A percentile compares a stretch with the other conserved stretches of the same genome.
Conservation (phyloP, 1,139 yeast species). For the Nakaseomyces sp. region DNA sequence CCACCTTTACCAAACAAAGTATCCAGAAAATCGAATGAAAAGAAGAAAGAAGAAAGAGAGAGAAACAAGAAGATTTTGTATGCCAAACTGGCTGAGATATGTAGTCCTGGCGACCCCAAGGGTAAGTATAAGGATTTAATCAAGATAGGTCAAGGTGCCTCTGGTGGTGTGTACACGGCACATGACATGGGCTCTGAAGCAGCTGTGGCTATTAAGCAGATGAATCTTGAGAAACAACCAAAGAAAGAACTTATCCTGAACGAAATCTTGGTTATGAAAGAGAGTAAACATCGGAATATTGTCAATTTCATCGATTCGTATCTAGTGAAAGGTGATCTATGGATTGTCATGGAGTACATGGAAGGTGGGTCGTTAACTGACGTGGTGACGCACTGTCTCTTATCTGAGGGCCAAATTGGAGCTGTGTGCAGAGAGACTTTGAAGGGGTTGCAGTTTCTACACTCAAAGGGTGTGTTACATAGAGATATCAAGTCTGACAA, state of each 20-base stretch:
- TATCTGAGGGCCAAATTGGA: slow-evolving; percentile 97
- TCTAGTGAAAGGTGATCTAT: slow-evolving; percentile 61
- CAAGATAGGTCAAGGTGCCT: slow-evolving; percentile 96
- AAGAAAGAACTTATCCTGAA: slow-evolving; percentile 90
- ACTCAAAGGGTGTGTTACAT: slow-evolving; percentile 89
- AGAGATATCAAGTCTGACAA: slow-evolving; percentile 95
- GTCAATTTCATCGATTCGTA: slow-evolving; percentile 88
- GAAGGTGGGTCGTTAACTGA: slow-evolving; percentile 96
- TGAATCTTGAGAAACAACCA: slow-evolving; percentile 89
- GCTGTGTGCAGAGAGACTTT: slow-evolving; percentile 91
- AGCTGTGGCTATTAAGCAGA: slow-evolving; percentile 89
- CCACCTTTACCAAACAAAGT: background rate
- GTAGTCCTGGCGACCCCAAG: slow-evolving; percentile 85
- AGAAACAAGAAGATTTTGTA: slow-evolving; percentile 61
- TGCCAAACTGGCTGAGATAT: slow-evolving; percentile 62
- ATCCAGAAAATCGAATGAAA: slow-evolving; percentile 12
- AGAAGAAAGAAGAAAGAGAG: slow-evolving; percentile 62
- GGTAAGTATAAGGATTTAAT: slow-evolving; percentile 55
- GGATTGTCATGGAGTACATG: slow-evolving; percentile 99
- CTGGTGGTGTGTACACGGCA: slow-evolving; percentile 95
- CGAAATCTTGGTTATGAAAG: slow-evolving; percentile 91
- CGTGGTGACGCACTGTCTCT: slow-evolving; percentile 87
- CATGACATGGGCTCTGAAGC: slow-evolving; percentile 51
- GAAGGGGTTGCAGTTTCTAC: slow-evolving; percentile 76
- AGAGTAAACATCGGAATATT: slow-evolving; percentile 79